Evolutionary conservation across 257 asterid species (phyloP), one percentile per base, ranked within the genome.

Genomic region (Dorcoceras hygrometricum): DNA sequence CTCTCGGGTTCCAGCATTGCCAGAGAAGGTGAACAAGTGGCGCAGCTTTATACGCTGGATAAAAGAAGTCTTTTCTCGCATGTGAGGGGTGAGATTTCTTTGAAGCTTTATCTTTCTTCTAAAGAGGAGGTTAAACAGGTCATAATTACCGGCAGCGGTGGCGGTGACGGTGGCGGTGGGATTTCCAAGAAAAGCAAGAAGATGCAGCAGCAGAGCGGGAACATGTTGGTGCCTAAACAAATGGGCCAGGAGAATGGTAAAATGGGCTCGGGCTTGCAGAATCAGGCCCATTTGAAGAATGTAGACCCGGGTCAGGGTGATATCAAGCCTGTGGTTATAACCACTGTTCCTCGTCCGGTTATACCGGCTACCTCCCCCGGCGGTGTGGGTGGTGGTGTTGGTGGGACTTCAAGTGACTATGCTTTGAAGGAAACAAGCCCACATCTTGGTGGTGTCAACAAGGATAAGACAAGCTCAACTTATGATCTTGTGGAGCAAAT

Each of bases 401-500:
- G 84, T 23, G 89, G 84, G 18, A 71, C 76, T 58, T 74, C 75
- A 0, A 74, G 78, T 8, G 97, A 91, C 69, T 88, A 77, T 67
- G 73, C 84, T 3, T 53, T 91, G 23, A 91, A 88, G 75, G 96
- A 91, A 61, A 91, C 95, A 14, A 84, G 83, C 26, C 97, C 97
- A 10, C 89, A 81, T 34, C 88, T 91, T 4, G 97, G 97, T 31
- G 92, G 96, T 10, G 75, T 76, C 58, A 82, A 76, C 70, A 84
- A 77, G 65, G 89, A 86, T 54, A 90, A 84, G 55, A 73, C 87
- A 14, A 90, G 86, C 75, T 84, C 93, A 10, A 88, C 96, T 4
- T 84, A 90, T 62, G 97, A 90, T 65, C 82, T 90, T 0, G 97
- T 90, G 20, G 97, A 90, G 64, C 95, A 87, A 75, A 84, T 90